A percentile compares a stretch with the other conserved stretches of the same genome.
Conservation (phyloP, 805 yeast genomes). For the Starmerella floricola region DNA sequence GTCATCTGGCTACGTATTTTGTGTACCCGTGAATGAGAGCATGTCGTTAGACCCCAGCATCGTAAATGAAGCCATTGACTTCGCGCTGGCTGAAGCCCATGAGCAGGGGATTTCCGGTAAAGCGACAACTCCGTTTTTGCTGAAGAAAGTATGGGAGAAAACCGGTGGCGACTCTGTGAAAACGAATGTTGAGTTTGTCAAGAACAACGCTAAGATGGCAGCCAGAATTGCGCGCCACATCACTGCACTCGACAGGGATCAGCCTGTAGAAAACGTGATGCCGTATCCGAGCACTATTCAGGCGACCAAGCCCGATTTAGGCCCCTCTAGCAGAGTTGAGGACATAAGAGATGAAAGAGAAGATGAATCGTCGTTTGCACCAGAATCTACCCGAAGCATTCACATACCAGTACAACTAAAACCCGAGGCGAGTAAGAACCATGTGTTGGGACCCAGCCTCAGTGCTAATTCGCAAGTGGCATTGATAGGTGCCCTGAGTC, state of each 20-base stretch:
- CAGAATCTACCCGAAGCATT: slow-evolving; percentile 1
- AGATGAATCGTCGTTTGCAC: neutral
- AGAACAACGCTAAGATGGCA: slow-evolving; percentile 61
- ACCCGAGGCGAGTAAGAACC: slow-evolving; percentile 2
- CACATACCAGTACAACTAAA: slow-evolving; percentile 9
- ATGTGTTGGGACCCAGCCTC: slow-evolving; percentile 4
- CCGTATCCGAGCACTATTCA: neutral
- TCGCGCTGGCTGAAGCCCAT: slow-evolving; percentile 48
- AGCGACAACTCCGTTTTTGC: slow-evolving; percentile 64
- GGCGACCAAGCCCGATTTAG: neutral
- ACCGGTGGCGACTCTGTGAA: slow-evolving; percentile 60
- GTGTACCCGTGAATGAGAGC: slow-evolving; percentile 67
- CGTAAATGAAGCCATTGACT: slow-evolving; percentile 45
- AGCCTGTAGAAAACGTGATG: neutral
- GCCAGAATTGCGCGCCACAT: slow-evolving; percentile 52
- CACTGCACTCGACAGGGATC: slow-evolving; percentile 15
- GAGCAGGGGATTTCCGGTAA: slow-evolving; percentile 50
- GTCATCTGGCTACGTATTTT: slow-evolving; percentile 59
- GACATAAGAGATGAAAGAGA: no score
- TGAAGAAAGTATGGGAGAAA: slow-evolving; percentile 49
- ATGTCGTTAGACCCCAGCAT: slow-evolving; percentile 44
- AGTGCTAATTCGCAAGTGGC: slow-evolving; percentile 25
- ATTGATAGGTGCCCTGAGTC: slow-evolving; percentile 64
- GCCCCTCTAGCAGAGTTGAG: no score
- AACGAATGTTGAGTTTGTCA: slow-evolving; percentile 62